Percentiles rank a stretch among this genome's conserved stretches.
Evolutionary conservation across 768 basidiomycete genomes (phyloP).

Genomic region (Steccherinum ochraceum): DNA sequence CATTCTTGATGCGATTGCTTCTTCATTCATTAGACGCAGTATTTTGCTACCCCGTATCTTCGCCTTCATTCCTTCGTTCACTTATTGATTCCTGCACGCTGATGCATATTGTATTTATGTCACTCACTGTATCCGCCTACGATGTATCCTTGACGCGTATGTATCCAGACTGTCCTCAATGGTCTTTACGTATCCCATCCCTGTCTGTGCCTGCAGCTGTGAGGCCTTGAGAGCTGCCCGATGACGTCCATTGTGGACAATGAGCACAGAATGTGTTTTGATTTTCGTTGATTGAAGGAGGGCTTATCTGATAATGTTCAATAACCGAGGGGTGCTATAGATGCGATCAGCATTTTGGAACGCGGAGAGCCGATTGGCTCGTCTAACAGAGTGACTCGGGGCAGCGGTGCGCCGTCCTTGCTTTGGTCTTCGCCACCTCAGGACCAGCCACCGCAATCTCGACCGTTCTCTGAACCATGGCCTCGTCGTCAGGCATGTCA

Average conservation of each 20-base stretch:
- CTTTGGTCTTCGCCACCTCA: background rate
- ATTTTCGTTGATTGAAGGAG: too few species aligned
- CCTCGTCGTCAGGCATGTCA: conserved; percentile 22
- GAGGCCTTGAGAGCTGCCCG: background rate
- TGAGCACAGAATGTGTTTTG: too few species aligned
- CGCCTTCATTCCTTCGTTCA: conserved; percentile 1
- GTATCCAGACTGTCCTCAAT: background rate
- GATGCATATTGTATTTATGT: background rate
- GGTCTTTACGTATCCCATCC: too few species aligned
- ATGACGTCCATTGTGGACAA: background rate
- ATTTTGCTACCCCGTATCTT: background rate
- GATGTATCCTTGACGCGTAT: background rate
- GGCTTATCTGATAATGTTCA: background rate
- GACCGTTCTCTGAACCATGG: conserved; percentile 7
- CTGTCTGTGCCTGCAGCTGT: background rate
- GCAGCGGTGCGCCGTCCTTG: conserved; percentile 5
- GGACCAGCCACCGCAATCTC: background rate
- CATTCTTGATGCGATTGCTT: conserved; percentile 3
- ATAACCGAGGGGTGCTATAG: background rate
- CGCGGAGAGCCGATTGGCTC: background rate
- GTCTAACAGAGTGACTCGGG: background rate
- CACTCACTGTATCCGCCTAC: background rate
- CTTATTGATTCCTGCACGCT: background rate
- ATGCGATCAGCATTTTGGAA: background rate
- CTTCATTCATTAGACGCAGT: conserved; percentile 6